Evolutionary conservation across 371 early-diverging fungal species (phyloP), one percentile per base, ranked within the genome.

Genomic region (Apophysomyces variabilis): DNA sequence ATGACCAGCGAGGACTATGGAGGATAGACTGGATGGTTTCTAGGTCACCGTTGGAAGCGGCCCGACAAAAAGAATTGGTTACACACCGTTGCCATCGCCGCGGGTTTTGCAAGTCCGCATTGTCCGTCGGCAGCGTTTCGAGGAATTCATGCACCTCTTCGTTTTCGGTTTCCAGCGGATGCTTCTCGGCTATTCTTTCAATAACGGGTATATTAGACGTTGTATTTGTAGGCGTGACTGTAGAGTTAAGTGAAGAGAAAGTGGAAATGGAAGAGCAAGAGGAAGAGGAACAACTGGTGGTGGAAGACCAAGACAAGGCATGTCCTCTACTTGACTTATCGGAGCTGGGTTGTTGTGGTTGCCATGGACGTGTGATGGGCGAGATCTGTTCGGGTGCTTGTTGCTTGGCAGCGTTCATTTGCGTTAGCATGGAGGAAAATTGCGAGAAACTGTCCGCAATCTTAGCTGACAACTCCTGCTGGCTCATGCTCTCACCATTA

Each of bases 391-490:
- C 12, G 32, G 32, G 32, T 16, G 7, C 37, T 39, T 54, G 35
- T 38, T 44, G 21, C 45, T 71, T 71, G 9, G 57, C 60, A 9
- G 60, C 61, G 7, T 71, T 73, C 60, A 75, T 45, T 64, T 79
- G 73, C 5, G 67, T 64, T 0, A 80, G 65, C 74, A 80, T 80
- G 60, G 64, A 68, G 4, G 76, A 74, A 46, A 80, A 80, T 37
- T 80, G 73, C 57, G 77, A 72, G 58, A 77, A 80, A 64, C 71
- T 80, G 56, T 80, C 74, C 13, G 80, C 80, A 26, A 80, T 80
- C 37, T 68, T 69, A 0, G 76, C 65, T 5, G 71, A 67, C 38
- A 80, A 58, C 57, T 80, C 80, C 41, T 76, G 70, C 7, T 62
- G 68, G 32, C 64, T 70, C 67, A 71, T 68, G 16, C 45, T 38